Evolutionary conservation across 768 basidiomycete genomes (phyloP).

Genomic region (Hygrocybe coccinea): DNA sequence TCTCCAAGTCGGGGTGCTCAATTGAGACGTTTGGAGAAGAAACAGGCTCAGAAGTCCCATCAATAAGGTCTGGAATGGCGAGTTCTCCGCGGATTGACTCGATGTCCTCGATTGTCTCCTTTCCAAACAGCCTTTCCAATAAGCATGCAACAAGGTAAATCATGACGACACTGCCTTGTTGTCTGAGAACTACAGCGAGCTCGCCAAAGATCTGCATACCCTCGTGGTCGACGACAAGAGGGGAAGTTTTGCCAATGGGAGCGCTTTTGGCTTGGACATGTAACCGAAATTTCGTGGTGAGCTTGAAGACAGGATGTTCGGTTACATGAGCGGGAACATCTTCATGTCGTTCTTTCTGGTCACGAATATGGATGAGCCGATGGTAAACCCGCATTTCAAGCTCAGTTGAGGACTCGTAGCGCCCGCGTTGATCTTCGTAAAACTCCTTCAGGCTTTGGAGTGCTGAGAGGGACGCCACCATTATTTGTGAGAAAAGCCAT

Average conservation of each 20-base stretch:
- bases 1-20: conserved; percentile 22
- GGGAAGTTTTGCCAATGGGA: conserved; percentile 65
- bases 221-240: conserved; percentile 55
- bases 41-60: conserved; percentile 39
- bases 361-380: conserved; percentile 84
- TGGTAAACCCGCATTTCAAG: conserved; percentile 97
- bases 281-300: conserved; percentile 74
- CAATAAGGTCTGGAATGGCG: conserved; percentile 60
- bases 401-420: conserved; percentile 73
- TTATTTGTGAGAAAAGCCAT: background rate
- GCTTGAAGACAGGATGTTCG: conserved; percentile 69
- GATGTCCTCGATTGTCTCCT: conserved; percentile 73
- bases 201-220: conserved; percentile 66
- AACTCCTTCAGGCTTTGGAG: conserved; percentile 90
- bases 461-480: conserved; percentile 42
- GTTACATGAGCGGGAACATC: conserved; percentile 65
- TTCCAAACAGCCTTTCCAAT: conserved; percentile 79
- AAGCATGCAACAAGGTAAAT: conserved; percentile 89
- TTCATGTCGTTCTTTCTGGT: conserved; percentile 72
- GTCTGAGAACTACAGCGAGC: conserved; percentile 56
- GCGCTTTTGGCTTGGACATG: conserved; percentile 77
- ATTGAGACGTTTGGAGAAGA: conserved; percentile 13
- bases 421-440: conserved; percentile 74
- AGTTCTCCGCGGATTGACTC: conserved; percentile 58
- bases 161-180: conserved; percentile 63